Conservation (phyloP, 306 rosid genomes). For the Quercus glauca region DNA sequence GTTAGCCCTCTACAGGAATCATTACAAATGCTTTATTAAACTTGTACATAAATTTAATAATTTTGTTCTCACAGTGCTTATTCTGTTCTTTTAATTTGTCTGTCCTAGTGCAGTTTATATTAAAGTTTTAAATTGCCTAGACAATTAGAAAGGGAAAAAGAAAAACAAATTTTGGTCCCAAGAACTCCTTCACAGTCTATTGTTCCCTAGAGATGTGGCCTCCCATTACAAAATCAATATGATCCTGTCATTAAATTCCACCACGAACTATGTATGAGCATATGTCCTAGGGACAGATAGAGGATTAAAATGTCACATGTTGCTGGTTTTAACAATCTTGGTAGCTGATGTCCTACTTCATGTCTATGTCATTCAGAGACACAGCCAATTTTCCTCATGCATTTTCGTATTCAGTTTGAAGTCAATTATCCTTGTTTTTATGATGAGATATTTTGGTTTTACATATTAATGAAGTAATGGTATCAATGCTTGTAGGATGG, state of each 20-base stretch:
- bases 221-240: neutral
- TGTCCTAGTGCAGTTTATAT: neutral
- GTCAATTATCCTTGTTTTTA: neutral
- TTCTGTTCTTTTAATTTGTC: neutral
- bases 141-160: neutral
- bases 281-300: neutral
- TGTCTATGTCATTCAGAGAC: neutral
- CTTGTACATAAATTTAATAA: too few relatives aligned
- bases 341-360: neutral
- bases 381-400: neutral
- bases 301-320: neutral
- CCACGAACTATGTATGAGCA: neutral
- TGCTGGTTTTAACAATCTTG: neutral
- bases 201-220: neutral
- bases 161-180: neutral
- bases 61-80: neutral
- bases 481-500: conserved; percentile 51
- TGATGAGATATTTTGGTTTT: neutral
- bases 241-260: neutral
- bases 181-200: neutral
- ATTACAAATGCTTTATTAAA: too few relatives aligned
- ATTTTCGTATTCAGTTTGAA: neutral
- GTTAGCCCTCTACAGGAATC: conserved; percentile 26
- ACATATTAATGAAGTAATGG: neutral
- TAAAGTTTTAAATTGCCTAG: neutral